These are phyloP conservation scores for Taphrina deformans DNA, from an alignment of 1,139 yeast genomes.

Conservation along the genomic window DNA sequence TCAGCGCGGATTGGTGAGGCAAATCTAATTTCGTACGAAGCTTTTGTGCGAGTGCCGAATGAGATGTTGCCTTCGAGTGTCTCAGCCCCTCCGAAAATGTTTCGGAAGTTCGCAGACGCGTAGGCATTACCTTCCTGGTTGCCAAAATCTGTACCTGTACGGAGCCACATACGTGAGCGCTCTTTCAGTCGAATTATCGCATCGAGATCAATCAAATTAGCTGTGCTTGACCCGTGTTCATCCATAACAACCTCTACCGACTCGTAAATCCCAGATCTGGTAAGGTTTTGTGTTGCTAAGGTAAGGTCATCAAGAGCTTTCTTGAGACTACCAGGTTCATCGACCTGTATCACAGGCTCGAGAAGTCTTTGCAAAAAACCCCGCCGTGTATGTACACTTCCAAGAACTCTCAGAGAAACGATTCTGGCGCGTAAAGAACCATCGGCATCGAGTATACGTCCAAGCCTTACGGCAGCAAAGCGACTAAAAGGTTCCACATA, in stretches of 20 bases:
- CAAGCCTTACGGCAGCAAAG: constrained; percentile 8
- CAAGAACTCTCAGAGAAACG: constrained; percentile 38
- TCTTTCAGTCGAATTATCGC: constrained; percentile 58
- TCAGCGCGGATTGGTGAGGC: constrained; percentile 56
- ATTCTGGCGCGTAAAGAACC: constrained; percentile 40
- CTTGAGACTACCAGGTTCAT: constrained; percentile 40
- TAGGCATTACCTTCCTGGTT: constrained; percentile 96
- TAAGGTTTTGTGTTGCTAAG: constrained; percentile 43
- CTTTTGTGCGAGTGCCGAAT: constrained; percentile 73
- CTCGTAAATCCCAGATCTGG: constrained; percentile 51
- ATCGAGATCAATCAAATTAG: constrained; percentile 38
- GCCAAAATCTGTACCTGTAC: constrained; percentile 91
- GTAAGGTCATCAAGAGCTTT: constrained; percentile 44
- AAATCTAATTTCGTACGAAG: constrained; percentile 50
- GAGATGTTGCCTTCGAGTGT: constrained; percentile 72
- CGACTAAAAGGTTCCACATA: neutral
- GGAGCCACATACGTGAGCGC: constrained; percentile 66
- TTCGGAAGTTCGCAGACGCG: constrained; percentile 60
- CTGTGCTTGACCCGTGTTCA: neutral
- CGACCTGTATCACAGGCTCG: constrained; percentile 34
- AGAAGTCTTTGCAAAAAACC: constrained; percentile 39
- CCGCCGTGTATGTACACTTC: constrained; percentile 40
- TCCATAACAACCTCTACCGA: constrained; percentile 49
- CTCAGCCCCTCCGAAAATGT: constrained; percentile 89
- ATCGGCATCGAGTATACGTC: constrained; percentile 38